A percentile compares a stretch with the other conserved stretches of the same genome.
phyloP scores from a whole-genome alignment of 192 early-diverging fungal species.

The Backusella mclennaniae region DNA sequence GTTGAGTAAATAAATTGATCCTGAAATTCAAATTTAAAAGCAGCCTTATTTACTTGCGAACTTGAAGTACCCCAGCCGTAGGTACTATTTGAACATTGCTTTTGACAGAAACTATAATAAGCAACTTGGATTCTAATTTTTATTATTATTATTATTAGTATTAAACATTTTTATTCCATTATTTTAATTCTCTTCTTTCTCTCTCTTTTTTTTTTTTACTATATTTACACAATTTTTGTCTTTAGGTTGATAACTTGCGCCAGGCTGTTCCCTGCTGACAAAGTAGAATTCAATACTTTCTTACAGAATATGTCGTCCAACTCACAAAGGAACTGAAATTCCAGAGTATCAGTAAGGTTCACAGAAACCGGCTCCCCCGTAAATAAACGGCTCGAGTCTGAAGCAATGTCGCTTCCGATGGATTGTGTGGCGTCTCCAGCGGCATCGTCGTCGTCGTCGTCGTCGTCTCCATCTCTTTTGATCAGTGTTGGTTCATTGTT shows the following conservation, averaged over 20 bases:
- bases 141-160: background rate
- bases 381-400: background rate
- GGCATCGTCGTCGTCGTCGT: background rate
- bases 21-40: constrained; percentile 7
- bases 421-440: background rate
- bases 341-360: background rate
- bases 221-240: constrained; percentile 4
- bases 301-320: constrained; percentile 1
- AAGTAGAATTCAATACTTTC: constrained; percentile 3
- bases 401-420: background rate
- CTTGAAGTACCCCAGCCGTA: constrained; percentile 10
- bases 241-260: constrained; percentile 8
- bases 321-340: constrained; percentile 3
- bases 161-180: too few relatives aligned
- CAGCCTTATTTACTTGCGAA: constrained; percentile 9
- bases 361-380: background rate
- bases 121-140: background rate
- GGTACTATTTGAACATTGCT: constrained; percentile 12
- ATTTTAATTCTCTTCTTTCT: background rate
- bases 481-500: background rate
- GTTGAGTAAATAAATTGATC: background rate
- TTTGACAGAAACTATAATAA: constrained; percentile 15
- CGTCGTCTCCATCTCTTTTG: background rate
- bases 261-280: background rate
- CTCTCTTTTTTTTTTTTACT: background rate